Base-by-base conservation (phyloP, 2,329 filamentous ascomycete species). In the Lojkania enalia region DNA sequence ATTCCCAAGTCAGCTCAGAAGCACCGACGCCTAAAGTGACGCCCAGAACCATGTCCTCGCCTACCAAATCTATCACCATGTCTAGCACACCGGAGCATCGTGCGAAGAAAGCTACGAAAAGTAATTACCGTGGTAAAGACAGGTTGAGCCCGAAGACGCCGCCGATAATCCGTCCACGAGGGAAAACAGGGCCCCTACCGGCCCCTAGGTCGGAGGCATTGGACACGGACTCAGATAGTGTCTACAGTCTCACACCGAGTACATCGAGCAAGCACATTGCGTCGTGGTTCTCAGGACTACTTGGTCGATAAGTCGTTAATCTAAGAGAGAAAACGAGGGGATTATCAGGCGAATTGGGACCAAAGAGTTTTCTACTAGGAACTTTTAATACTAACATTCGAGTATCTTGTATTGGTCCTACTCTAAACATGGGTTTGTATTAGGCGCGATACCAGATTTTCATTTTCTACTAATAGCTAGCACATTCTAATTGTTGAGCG, bases 271-370 rank as follows among this genome's bases (percentile, higher is more conserved):
- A 60, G 51, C 61, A 66, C 13, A 33, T 68, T n/a, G 47, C 62
- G 5, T 58, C 30, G 18, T 67, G 65, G 65, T 54, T 69, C 15
- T 66, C 65, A 1, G 64, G 61, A 2, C 41, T 69, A 14, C 31
- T 68, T 21, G 63, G 64, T 3, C 49, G 61, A 6, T 60, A 42
- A 51, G 2, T 15, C 13, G 14, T 15, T 16, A 14, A n/a, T n/a
- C n/a, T n/a, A n/a, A n/a, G n/a, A n/a, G n/a, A n/a, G n/a, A n/a
- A n/a, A n/a, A n/a, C n/a, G n/a, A n/a, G n/a, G n/a, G n/a, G n/a
- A n/a, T n/a, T n/a, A n/a, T n/a, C n/a, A n/a, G n/a, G n/a, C n/a
- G n/a, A n/a, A n/a, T n/a, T n/a, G n/a, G n/a, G n/a, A n/a, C n/a
- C n/a, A n/a, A n/a, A n/a, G n/a, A n/a, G n/a, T n/a, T n/a, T n/a